phyloP scores from a whole-genome alignment of 495 filamentous ascomycete genomes.

The Talaromyces thailandensis region DNA sequence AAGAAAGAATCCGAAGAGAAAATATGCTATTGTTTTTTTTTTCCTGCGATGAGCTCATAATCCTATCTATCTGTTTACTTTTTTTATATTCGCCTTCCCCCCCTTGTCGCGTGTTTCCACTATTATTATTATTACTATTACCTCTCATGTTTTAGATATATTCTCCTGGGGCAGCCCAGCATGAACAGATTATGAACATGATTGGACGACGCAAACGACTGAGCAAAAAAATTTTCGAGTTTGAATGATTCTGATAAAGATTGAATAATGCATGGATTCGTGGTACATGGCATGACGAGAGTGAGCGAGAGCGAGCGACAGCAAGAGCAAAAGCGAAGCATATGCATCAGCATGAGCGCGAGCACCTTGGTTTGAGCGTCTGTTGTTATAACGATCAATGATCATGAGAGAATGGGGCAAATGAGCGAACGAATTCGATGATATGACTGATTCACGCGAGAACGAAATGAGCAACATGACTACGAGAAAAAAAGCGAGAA shows the following conservation, averaged over 20 bases:
- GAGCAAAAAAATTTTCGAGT: not conserved
- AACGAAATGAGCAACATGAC: not conserved
- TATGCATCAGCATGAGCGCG: not conserved
- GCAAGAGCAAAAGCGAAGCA: no score
- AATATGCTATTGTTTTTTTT: slow-evolving; percentile 10
- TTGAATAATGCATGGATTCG: not conserved
- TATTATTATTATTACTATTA: slow-evolving; percentile 14
- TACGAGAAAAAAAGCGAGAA: not conserved
- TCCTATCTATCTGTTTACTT: slow-evolving; percentile 4
- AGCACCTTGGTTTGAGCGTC: not conserved
- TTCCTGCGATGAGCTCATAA: slow-evolving; percentile 3
- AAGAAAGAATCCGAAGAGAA: slow-evolving; percentile 30
- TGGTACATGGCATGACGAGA: not conserved
- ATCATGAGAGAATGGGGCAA: not conserved
- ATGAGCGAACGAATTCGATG: not conserved
- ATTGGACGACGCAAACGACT: slow-evolving; percentile 6
- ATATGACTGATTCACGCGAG: not conserved
- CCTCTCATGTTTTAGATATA: slow-evolving; percentile 41
- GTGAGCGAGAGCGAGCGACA: not conserved
- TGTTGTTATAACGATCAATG: not conserved
- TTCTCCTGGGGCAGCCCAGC: slow-evolving; percentile 38
- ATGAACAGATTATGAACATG: slow-evolving; percentile 9
- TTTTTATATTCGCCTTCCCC: slow-evolving; percentile 4
- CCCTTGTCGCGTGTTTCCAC: slow-evolving; percentile 4
- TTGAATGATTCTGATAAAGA: not conserved